Percentiles rank a stretch among this genome's conserved stretches.
These are phyloP conservation scores for Lenwebbia sp. DNA, from an alignment of 345 rosid species.

Conservation along the genomic window DNA sequence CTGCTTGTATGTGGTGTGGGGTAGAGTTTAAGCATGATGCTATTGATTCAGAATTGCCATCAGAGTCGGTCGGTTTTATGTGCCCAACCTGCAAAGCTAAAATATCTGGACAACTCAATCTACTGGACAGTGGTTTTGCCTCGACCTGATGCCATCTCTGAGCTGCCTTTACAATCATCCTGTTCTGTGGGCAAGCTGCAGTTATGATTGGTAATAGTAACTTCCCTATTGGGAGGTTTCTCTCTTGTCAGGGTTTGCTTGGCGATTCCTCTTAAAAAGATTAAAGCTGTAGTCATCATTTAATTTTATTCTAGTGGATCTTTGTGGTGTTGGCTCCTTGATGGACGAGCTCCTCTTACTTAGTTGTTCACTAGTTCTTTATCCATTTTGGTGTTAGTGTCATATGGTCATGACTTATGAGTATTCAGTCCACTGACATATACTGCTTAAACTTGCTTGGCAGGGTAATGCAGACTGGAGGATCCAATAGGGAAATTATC, in stretches of 20 bases:
- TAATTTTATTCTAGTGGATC: neutral
- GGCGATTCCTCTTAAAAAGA: neutral
- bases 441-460: neutral
- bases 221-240: neutral
- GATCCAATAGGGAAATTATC: neutral
- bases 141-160: neutral
- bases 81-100: constrained; percentile 58
- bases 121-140: constrained; percentile 1
- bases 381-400: neutral
- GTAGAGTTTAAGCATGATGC: constrained; percentile 47
- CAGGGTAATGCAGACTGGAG: neutral
- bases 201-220: neutral
- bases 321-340: neutral
- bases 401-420: neutral
- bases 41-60: constrained; percentile 34
- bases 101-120: constrained; percentile 32
- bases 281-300: neutral
- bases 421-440: neutral
- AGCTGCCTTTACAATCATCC: neutral
- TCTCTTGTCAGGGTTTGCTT: neutral
- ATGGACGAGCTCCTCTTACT: neutral
- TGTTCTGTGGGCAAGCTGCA: neutral
- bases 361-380: neutral
- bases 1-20: constrained; percentile 59
- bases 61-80: constrained; percentile 64